Evolutionary conservation across 345 rosid genomes (phyloP), one percentile per base, ranked within the genome.

Genomic region (Corchorus capsularis): DNA sequence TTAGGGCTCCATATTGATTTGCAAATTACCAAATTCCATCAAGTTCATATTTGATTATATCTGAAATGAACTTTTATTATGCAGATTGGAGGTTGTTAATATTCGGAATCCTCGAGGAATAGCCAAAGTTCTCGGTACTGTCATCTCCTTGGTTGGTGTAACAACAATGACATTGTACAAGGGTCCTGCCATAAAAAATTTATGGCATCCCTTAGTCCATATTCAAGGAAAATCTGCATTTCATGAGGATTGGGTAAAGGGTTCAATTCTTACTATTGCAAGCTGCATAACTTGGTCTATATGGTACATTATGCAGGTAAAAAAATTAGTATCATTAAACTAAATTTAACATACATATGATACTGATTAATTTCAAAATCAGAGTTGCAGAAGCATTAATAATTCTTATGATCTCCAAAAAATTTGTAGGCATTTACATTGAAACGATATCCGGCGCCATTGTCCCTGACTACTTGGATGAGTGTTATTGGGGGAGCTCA

Each of bases 221-320:
- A 73, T 88, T 65, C 67, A 81, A 61, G 81, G 80, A 37, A 77
- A 59, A 13, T 41, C 79, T 1, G 2, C 22, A 37, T 62, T 54
- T 76, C 90, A 83, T 6, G 88, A 85, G 73, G 66, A 81, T 74
- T 89, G 93, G 96, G 34, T 88, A 47, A 86, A 86, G 78, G 96
- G 93, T 59, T 86, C 96, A 8, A 41, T 89, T 66, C 90, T 91
- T 32, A 77, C 86, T 0, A 81, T 87, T 65, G 83, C 85, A 5
- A 89, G 96, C 81, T 87, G 96, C 85, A 27, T 91, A 69, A 53
- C 86, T 32, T 91, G 91, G 90, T 89, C 93, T 8, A 5, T 85
- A 0, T 79, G 88, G 91, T 91, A 79, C 77, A 89, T 89, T 70
- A 87, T 91, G 96, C 93, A 89, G 93, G 93, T 90, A 61, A 12